These are phyloP conservation scores for Phytophthora quininea DNA, from an alignment of 352 stramenopile genomes.

Conservation along the genomic window DNA sequence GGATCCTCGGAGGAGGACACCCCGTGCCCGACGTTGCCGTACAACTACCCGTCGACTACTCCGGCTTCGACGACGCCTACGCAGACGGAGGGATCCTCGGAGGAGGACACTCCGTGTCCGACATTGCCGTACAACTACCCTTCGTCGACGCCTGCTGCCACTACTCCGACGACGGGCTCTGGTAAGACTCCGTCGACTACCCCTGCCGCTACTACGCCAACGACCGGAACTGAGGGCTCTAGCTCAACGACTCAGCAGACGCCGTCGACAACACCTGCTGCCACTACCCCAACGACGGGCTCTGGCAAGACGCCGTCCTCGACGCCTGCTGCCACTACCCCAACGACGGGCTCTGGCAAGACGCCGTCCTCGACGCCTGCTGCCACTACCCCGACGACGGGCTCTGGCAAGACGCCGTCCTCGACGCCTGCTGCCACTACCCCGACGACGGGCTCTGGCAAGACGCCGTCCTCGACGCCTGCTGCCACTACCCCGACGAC, in stretches of 20 bases:
- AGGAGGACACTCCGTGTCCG: slow-evolving; percentile 24
- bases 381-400: not conserved
- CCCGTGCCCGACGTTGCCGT: slow-evolving; percentile 16
- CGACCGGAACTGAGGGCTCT: not conserved
- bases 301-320: not conserved
- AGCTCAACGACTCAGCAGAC: slow-evolving; percentile 4
- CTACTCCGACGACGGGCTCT: slow-evolving; percentile 10
- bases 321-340: not conserved
- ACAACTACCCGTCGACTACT: slow-evolving; percentile 20
- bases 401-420: no score
- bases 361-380: slow-evolving; percentile 6
- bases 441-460: not conserved
- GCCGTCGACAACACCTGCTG: slow-evolving; percentile 2
- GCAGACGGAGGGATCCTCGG: not conserved
- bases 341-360: not conserved
- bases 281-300: slow-evolving; percentile 1
- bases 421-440: not conserved
- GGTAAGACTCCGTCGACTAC: slow-evolving; percentile 17
- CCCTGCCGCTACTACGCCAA: slow-evolving; percentile 1
- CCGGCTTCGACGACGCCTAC: not conserved
- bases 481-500: not conserved
- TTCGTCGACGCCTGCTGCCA: not conserved
- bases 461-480: not conserved
- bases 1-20: slow-evolving; percentile 17
- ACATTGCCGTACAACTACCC: slow-evolving; percentile 26